Conservation (phyloP, 208 protist genomes). For the Trypanosoma grayi region DNA sequence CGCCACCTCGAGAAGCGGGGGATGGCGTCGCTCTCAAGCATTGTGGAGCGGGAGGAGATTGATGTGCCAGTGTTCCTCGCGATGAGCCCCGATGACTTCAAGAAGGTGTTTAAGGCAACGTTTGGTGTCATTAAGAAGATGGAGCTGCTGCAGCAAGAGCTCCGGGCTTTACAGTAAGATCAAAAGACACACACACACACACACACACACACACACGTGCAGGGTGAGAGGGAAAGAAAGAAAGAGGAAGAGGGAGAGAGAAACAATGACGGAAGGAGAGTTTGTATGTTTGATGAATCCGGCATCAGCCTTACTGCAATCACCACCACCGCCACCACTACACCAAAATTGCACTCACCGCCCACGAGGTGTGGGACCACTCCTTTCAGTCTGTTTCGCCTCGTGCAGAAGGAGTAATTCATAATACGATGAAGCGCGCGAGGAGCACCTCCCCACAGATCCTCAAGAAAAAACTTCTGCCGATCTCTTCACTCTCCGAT, state of each 20-base stretch:
- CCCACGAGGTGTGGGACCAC: neutral
- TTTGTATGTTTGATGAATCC: too few species aligned
- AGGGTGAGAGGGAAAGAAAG: neutral
- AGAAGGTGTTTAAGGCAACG: conserved; percentile 77
- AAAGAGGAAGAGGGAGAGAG: neutral
- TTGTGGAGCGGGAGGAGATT: conserved; percentile 65
- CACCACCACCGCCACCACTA: too few species aligned
- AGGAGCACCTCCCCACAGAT: conserved; percentile 14
- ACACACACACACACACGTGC: neutral
- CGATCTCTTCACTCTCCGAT: conserved; percentile 15
- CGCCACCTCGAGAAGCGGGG: conserved; percentile 59
- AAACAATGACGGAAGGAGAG: neutral
- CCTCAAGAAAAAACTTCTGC: neutral
- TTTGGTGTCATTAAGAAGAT: conserved; percentile 79
- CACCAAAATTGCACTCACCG: neutral
- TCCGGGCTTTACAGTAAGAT: conserved; percentile 24
- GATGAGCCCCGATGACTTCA: conserved; percentile 73
- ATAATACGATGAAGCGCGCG: conserved; percentile 25
- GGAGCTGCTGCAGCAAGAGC: conserved; percentile 71
- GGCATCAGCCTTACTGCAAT: too few species aligned
- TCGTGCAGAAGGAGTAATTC: neutral
- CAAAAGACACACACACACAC: neutral
- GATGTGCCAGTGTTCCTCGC: conserved; percentile 75
- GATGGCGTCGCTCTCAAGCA: conserved; percentile 42
- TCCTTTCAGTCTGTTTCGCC: neutral